Evolutionary conservation across 2,329 filamentous ascomycete species (phyloP), one percentile per base, ranked within the genome.

Genomic region (Aspergillus versicolor): DNA sequence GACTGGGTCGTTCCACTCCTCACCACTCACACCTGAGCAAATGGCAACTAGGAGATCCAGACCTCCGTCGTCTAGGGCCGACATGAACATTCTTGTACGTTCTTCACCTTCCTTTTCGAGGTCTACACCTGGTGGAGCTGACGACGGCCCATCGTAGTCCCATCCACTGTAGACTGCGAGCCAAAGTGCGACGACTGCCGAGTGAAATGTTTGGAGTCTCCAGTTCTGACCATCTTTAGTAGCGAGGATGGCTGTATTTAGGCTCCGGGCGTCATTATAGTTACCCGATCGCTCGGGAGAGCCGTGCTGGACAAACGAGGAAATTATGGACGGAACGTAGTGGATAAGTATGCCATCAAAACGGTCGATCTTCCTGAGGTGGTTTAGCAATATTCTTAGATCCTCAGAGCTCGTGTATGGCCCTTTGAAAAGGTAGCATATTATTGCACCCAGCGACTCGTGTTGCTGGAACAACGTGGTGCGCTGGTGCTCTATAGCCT

Each of bases 31-130:
- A 68, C 95, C 92, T 30, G 91, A 87, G 52, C 91, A 90, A 46
- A 96, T 82, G 0, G 91, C 88, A 17, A 99, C 82, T 62, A 97
- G 84, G 68, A 97, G 96, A 69, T 97, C 92, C 61, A 99, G 90
- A 5, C 91, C 92, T 4, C 92, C 92, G 61, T 97, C 92, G 67
- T 92, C 90, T 6, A 97, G 76, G 3, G 89, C 84, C 52, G 90
- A 86, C 53, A 88, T 79, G 66, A 96, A 95, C 37, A 86, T 81
- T 58, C 88, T 88, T 2, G 88, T 86, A 58, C 91, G 82, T 62
- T 87, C 82, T 48, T 85, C 84, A 52, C 88, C 85, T 73, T 94
- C 91, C 75, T 77, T 76, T 48, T 79, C 77, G 32, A 90, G 76
- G 67, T 92, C 85, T 54, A 88, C 82, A 47, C 82, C 84, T 43